Base-by-base conservation (phyloP, 2,329 filamentous ascomycete species). In the Claviceps paspali region DNA sequence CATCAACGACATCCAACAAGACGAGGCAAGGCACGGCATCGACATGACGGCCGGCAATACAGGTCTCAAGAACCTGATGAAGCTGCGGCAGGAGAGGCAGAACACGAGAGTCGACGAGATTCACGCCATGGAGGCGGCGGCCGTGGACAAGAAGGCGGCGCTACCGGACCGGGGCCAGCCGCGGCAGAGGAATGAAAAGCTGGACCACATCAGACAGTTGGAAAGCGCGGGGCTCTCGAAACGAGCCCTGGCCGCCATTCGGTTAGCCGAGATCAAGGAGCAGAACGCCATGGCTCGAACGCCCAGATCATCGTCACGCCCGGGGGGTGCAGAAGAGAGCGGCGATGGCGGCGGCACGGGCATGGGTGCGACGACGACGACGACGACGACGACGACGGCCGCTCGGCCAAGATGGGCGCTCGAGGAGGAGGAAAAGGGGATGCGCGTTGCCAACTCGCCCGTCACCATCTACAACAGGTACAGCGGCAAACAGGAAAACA, bases 191-290 rank as follows among this genome's bases (percentile, higher is more conserved):
- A 68, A 64, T 42, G 62, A 58, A n/a, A 65, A 63, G 35, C 46
- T 72, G 7, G 67, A 72, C 30, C 64, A 69, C 19, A 63, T 73
- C 32, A 53, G 59, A 27, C 55, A 57, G 31, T 54, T 57, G 17
- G 66, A 70, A 46, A 54, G 54, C 33, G 56, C 62, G 22, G 60
- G 58, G 2, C 45, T 65, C 19, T 65, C 70, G 5, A 64, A 53
- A 38, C 59, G 63, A 36, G 62, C 62, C 2, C 50, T 69, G 12
- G 63, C 69, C n/a, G 60, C 61, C 6, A 63, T 64, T 37, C 60
- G 62, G 23, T 52, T 75, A 3, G 68, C 66, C 24, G 69, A 72
- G 49, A 71, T 72, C 38, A 59, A 63, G 28, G 64, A 69, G 38
- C 58, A 53, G 39, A 70, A 73, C 47, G 60, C 63, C 26, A 55